Base-by-base conservation (phyloP, 345 rosid genomes). In the Euphorbia tirucalli region DNA sequence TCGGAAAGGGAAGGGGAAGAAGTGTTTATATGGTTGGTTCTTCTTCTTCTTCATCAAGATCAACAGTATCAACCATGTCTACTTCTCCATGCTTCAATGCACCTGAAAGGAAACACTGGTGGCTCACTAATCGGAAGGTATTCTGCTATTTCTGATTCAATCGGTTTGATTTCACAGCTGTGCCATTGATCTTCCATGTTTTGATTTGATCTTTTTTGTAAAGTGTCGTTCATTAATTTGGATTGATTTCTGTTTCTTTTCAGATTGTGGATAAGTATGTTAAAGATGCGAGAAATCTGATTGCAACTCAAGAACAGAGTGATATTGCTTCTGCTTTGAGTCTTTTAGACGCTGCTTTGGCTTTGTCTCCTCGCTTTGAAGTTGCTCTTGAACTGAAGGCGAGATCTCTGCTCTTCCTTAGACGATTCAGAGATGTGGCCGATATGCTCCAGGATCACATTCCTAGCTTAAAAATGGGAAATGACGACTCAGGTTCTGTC, bases 91-190 rank as follows among this genome's bases (percentile, higher is more conserved):
- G 60, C 76, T 68, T 76, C 32, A 70, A 70, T 66, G 75, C 65
- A n/a, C 57, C 46, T 72, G 87, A 87, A 55, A 87, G 81, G 80
- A 90, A 83, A 69, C 96, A 84, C 78, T 90, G 97, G 96, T 94
- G 98, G 98, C 91, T 90, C 72, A 90, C 81, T 78, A 89, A 88
- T 79, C 76, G 92, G 68, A 94, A 87, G 96, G 98, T 89, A 75
- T 52, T 25, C 32, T 4, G 3, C n/a, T 32, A 63, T 19, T 48
- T 61, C 15, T 25, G 56, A 19, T 74, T 19, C 39, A 10, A 2
- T 60, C 27, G 2, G 32, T 37, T 13, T 0, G 3, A n/a, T 21
- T 6, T 41, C 22, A 30, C 48, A 9, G 5, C 28, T 27, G 65
- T 65, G 13, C 43, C 30, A 46, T 49, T 43, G 1, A 41, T 19